These are phyloP conservation scores for Brassica carinata DNA, from an alignment of 345 rosid species.

Conservation along the genomic window DNA sequence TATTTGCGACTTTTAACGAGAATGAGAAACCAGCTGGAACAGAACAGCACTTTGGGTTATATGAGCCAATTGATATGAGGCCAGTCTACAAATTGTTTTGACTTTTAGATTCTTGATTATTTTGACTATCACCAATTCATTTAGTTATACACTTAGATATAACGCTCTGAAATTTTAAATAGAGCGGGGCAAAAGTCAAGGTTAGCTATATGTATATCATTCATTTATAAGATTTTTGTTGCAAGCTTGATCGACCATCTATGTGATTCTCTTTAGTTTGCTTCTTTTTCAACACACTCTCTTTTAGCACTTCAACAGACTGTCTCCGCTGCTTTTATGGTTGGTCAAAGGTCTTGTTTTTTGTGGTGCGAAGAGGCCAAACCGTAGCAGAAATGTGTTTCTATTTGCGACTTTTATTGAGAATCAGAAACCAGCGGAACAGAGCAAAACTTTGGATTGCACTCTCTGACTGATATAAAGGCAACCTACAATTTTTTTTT, in stretches of 20 bases:
- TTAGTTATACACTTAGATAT: neutral
- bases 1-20: slow-evolving; percentile 35
- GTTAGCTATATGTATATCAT: neutral
- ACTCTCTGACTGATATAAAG: neutral
- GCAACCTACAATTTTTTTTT: neutral
- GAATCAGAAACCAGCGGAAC: neutral
- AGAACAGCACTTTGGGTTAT: slow-evolving; percentile 32
- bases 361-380: neutral
- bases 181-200: neutral
- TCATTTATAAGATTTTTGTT: neutral
- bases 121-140: neutral
- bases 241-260: no score
- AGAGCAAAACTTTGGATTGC: neutral
- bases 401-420: neutral
- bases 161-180: neutral
- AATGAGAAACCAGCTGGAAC: slow-evolving; percentile 25
- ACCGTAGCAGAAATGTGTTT: neutral
- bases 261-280: no score
- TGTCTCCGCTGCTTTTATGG: no score
- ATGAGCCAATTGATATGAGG: slow-evolving; percentile 22
- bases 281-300: no score
- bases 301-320: no score
- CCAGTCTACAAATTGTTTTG: slow-evolving; percentile 33
- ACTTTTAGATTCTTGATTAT: neutral
- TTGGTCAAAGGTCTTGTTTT: neutral